These are phyloP conservation scores for Phaeophleospora eucalypticola DNA, from an alignment of 2,329 filamentous ascomycete species.

Conservation along the genomic window DNA sequence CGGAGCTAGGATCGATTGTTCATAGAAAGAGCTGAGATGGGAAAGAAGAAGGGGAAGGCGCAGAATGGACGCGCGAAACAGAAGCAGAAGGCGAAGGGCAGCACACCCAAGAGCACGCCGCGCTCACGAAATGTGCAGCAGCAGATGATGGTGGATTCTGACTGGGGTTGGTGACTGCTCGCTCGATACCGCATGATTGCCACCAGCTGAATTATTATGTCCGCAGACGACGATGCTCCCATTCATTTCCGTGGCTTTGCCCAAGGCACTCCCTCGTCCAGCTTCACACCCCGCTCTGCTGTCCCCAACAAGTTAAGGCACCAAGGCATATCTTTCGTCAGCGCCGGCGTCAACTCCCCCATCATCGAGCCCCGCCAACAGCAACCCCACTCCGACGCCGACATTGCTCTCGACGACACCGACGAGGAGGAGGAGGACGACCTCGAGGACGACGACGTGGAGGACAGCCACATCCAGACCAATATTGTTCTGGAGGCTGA, in stretches of 20 bases:
- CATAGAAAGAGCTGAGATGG: slow-evolving; percentile 7
- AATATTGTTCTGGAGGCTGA: slow-evolving; percentile 31
- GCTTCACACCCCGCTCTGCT: slow-evolving; percentile 41
- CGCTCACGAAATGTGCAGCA: background rate
- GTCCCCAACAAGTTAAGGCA: slow-evolving; percentile 51
- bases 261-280: slow-evolving; percentile 11
- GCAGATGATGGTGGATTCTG: slow-evolving; percentile 11
- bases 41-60: slow-evolving; percentile 24
- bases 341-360: slow-evolving; percentile 49
- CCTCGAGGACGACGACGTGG: slow-evolving; percentile 22
- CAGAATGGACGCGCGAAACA: slow-evolving; percentile 25
- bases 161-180: slow-evolving; percentile 16
- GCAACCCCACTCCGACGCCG: slow-evolving; percentile 26
- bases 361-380: slow-evolving; percentile 24
- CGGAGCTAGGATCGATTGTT: background rate
- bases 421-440: slow-evolving; percentile 21
- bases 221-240: slow-evolving; percentile 16
- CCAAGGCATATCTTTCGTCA: slow-evolving; percentile 56
- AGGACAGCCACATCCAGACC: slow-evolving; percentile 24
- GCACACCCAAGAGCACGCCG: slow-evolving; percentile 9
- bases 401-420: slow-evolving; percentile 15
- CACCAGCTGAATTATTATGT: slow-evolving; percentile 7
- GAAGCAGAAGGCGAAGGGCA: slow-evolving; percentile 23
- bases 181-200: background rate
- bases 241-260: slow-evolving; percentile 29